These are phyloP conservation scores for Chytriomyces hyalinus DNA, from an alignment of 192 early-diverging fungal genomes.

Conservation along the genomic window DNA sequence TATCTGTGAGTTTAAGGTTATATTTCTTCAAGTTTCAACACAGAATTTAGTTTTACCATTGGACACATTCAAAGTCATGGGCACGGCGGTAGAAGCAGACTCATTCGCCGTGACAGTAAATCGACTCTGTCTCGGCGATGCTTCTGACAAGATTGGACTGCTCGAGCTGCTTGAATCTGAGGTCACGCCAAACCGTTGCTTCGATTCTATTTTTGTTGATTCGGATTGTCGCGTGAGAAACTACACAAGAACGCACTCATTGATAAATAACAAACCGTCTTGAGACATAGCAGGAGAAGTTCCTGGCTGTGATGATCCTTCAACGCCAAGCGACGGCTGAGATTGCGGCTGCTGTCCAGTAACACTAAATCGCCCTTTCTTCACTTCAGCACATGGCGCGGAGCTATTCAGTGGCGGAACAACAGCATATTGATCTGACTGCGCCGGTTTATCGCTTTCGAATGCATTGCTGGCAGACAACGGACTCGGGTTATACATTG, in stretches of 20 bases:
- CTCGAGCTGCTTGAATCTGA: conserved; percentile 12
- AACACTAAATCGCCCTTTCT: conserved; percentile 80
- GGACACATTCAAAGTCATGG: background rate
- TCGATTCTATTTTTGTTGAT: background rate
- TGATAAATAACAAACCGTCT: background rate
- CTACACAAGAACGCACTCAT: background rate
- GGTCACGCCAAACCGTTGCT: background rate
- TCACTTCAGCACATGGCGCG: conserved; percentile 48
- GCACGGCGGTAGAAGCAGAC: background rate
- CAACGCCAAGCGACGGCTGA: background rate
- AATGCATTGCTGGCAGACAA: conserved; percentile 8
- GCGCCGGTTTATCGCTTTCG: conserved; percentile 4
- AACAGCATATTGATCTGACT: too few relatives aligned
- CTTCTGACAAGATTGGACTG: conserved; percentile 7
- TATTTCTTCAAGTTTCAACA: too few relatives aligned
- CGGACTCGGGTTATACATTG: conserved; percentile 5
- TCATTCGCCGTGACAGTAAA: conserved; percentile 45
- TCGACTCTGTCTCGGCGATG: conserved; percentile 38
- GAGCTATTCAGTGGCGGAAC: too few relatives aligned
- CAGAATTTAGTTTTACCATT: background rate
- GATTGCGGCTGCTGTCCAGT: conserved; percentile 38
- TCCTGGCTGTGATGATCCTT: background rate
- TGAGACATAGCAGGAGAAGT: conserved; percentile 7
- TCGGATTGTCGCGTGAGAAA: background rate
- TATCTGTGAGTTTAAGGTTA: conserved; percentile 18